Percentiles rank a stretch among this genome's conserved stretches.
Evolutionary conservation across 371 early-diverging fungal species (phyloP).

Genomic region (Mucor ambiguus): DNA sequence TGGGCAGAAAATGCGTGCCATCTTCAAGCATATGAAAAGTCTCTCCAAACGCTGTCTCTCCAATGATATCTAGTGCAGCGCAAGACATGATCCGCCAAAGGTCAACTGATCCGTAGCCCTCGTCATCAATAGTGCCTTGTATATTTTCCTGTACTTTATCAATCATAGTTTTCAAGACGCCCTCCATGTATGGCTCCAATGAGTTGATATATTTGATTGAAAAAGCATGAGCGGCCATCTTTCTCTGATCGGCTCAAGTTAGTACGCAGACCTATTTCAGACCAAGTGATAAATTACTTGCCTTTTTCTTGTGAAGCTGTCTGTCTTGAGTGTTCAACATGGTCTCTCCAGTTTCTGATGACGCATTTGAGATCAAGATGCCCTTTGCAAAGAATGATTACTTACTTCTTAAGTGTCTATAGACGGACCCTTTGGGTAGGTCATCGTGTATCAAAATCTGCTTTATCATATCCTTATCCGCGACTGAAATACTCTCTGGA

Average conservation of each 20-base stretch:
- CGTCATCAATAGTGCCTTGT: background rate
- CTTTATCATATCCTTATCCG: slow-evolving; percentile 26
- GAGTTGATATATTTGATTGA: slow-evolving; percentile 42
- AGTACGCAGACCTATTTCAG: background rate
- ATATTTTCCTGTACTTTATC: slow-evolving; percentile 24
- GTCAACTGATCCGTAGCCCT: slow-evolving; percentile 1
- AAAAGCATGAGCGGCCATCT: slow-evolving; percentile 49
- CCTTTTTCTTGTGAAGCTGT: slow-evolving; percentile 32
- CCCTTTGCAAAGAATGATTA: background rate
- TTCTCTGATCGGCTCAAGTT: slow-evolving; percentile 24
- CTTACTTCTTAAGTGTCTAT: slow-evolving; percentile 21
- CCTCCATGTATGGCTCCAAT: slow-evolving; percentile 38
- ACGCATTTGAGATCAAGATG: background rate
- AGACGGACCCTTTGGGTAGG: slow-evolving; percentile 18
- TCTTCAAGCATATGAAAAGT: background rate
- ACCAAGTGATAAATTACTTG: slow-evolving; percentile 6
- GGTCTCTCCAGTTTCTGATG: background rate
- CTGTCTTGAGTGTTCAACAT: background rate
- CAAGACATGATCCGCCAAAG: background rate
- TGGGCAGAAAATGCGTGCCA: background rate
- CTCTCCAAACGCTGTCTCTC: slow-evolving; percentile 3
- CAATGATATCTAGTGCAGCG: background rate
- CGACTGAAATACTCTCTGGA: slow-evolving; percentile 9
- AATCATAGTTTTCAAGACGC: slow-evolving; percentile 21
- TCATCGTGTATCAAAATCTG: slow-evolving; percentile 21